A percentile compares a stretch with the other conserved stretches of the same genome.
Conservation (phyloP, 1,284 basidiomycete species). For the Naganishia sp. region DNA sequence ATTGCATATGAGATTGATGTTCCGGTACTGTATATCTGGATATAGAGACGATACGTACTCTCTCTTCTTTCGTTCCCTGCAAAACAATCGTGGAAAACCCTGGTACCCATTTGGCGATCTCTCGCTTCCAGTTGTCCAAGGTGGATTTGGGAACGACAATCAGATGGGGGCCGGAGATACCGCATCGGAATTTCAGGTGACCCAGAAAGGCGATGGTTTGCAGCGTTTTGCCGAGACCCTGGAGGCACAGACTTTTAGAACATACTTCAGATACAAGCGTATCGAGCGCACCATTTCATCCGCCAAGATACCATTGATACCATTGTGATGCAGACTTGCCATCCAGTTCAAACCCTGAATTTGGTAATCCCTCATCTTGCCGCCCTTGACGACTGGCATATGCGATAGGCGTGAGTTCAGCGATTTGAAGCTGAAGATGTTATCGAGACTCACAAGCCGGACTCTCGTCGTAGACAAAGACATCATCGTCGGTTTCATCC, state of each 20-base stretch:
- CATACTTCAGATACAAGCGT: not conserved
- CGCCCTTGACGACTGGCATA: conserved; percentile 71
- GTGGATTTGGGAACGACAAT: conserved; percentile 98
- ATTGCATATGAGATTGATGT: no score
- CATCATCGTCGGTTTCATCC: conserved; percentile 69
- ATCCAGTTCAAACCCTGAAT: conserved; percentile 97
- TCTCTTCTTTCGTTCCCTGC: conserved; percentile 86
- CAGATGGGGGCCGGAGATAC: conserved; percentile 79
- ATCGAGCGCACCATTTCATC: conserved; percentile 78
- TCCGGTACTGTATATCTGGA: not conserved
- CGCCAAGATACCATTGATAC: conserved; percentile 88
- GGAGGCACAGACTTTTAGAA: conserved; percentile 8
- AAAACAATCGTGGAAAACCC: conserved; percentile 81
- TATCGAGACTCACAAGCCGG: conserved; percentile 70
- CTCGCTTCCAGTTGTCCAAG: conserved; percentile 93
- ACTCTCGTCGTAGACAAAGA: conserved; percentile 87
- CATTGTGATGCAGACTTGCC: conserved; percentile 88
- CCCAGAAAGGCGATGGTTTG: conserved; percentile 98
- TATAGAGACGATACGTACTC: conserved; percentile 56
- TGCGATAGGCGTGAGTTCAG: conserved; percentile 14
- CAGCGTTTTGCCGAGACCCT: conserved; percentile 97
- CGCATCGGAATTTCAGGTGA: conserved; percentile 84
- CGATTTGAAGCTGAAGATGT: conserved; percentile 13
- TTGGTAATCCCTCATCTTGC: conserved; percentile 91
- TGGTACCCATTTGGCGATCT: conserved; percentile 90